Conservation (phyloP, 495 filamentous ascomycete species). For the Trichoderma orchidacearum region DNA sequence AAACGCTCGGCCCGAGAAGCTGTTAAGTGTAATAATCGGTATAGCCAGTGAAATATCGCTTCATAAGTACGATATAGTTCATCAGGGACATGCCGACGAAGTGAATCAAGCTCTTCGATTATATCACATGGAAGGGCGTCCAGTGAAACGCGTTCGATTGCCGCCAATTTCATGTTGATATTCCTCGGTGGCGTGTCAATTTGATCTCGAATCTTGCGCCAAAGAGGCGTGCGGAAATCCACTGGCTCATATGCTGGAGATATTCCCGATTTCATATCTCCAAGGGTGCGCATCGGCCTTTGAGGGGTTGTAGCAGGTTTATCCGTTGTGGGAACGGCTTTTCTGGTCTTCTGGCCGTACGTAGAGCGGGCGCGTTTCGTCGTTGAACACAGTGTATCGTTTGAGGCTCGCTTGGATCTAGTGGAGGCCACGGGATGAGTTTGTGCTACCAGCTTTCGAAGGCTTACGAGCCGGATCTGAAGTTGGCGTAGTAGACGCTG, state of each 20-base stretch:
- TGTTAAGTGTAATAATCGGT: slow-evolving; percentile 34
- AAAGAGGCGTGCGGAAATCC: neutral
- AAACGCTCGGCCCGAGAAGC: neutral
- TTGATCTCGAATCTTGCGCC: neutral
- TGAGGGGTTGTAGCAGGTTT: neutral
- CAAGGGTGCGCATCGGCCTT: neutral
- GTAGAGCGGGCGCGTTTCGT: neutral
- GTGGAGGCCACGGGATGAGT: neutral
- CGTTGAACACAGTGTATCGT: neutral
- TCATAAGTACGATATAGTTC: slow-evolving; percentile 13
- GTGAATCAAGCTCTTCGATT: slow-evolving; percentile 6
- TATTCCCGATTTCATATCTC: neutral
- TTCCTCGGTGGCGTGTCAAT: neutral
- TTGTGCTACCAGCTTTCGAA: slow-evolving; percentile 19
- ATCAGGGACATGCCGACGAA: slow-evolving; percentile 5
- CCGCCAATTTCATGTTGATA: too few relatives aligned
- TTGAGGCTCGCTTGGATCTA: neutral
- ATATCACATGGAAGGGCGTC: neutral
- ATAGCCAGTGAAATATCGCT: slow-evolving; percentile 32
- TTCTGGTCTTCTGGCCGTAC: neutral
- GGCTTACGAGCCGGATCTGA: slow-evolving; percentile 33
- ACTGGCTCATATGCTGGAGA: neutral
- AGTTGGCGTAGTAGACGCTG: slow-evolving; percentile 41
- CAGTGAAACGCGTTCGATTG: neutral
- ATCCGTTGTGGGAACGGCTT: neutral